phyloP scores from a whole-genome alignment of 2,329 filamentous ascomycete species.

The Blastomyces parvus region DNA sequence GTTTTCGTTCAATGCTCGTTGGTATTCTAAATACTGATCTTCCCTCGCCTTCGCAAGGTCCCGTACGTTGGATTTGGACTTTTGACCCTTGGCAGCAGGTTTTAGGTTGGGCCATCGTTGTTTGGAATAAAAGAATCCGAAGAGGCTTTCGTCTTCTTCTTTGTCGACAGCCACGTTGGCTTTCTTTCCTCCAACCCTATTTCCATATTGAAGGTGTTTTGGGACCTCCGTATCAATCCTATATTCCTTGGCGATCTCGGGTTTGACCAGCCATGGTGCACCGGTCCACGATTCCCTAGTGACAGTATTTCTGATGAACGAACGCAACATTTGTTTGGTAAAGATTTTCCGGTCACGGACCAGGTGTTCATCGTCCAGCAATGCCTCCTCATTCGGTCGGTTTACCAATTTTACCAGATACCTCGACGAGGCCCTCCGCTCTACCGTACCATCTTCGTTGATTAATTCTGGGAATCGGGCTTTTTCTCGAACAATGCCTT shows the following conservation, averaged over 20 bases:
- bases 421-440: constrained; percentile 58
- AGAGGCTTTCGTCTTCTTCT: constrained; percentile 40
- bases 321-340: constrained; percentile 85
- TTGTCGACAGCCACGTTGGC: constrained; percentile 59
- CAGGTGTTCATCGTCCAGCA: constrained; percentile 74
- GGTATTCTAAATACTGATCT: constrained; percentile 42
- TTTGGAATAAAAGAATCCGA: constrained; percentile 43
- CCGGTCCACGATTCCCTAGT: constrained; percentile 85
- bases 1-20: constrained; percentile 37
- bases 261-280: constrained; percentile 93
- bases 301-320: constrained; percentile 93
- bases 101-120: constrained; percentile 61
- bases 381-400: constrained; percentile 58
- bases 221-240: constrained; percentile 83
- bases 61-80: constrained; percentile 44
- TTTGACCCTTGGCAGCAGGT: constrained; percentile 60
- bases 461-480: constrained; percentile 57
- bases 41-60: constrained; percentile 40
- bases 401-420: constrained; percentile 72
- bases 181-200: constrained; percentile 67
- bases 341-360: constrained; percentile 83
- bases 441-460: constrained; percentile 58
- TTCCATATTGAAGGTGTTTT: constrained; percentile 69
- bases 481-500: constrained; percentile 76
- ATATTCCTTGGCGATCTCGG: constrained; percentile 71